These are phyloP conservation scores for Lactarius quietus DNA, from an alignment of 768 basidiomycete species.

Conservation along the genomic window DNA sequence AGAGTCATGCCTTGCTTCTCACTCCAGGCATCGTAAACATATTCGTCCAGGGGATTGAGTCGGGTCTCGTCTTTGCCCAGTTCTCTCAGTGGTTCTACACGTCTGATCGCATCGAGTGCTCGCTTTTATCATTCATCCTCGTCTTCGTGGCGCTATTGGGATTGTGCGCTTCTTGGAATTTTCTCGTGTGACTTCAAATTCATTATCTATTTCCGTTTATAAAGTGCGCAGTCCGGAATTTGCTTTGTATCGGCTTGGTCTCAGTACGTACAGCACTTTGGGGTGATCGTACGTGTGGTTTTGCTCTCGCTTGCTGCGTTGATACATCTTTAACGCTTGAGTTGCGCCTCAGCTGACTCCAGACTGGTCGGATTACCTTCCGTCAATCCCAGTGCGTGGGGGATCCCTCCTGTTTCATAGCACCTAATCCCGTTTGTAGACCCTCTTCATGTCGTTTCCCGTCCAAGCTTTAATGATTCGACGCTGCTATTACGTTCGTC, in stretches of 20 bases:
- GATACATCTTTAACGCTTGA: background rate
- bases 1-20: background rate
- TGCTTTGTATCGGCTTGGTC: background rate
- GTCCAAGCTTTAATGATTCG: conserved; percentile 17
- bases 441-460: conserved; percentile 3
- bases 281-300: background rate
- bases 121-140: background rate
- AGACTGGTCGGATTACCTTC: conserved; percentile 1
- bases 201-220: background rate
- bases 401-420: background rate
- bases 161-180: background rate
- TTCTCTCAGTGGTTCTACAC: conserved; percentile 11
- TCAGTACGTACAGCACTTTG: conserved; percentile 4
- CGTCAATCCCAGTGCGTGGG: background rate
- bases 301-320: background rate
- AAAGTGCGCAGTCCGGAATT: conserved; percentile 12
- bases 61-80: conserved; percentile 11
- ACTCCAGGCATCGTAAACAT: conserved; percentile 4
- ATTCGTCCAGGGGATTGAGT: conserved; percentile 3
- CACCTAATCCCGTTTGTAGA: conserved; percentile 3
- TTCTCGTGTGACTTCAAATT: background rate
- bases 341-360: background rate
- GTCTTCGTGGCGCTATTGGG: conserved; percentile 4
- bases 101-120: background rate
- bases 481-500: conserved; percentile 20